Conservation (phyloP, 1,139 yeast genomes). For the Diutina neorugosa region DNA sequence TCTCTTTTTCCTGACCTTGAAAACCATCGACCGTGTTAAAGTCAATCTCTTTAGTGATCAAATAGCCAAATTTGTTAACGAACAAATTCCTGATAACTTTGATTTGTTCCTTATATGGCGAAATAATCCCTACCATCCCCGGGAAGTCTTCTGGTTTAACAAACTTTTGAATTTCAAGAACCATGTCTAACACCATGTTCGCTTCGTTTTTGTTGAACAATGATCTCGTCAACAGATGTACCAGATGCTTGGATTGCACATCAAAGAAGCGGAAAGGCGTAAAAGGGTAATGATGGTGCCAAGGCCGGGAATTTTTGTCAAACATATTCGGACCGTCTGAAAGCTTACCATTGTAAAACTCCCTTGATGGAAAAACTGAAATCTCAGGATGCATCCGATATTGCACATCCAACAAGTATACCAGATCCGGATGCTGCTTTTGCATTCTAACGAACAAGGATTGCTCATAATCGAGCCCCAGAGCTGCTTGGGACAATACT, state of each 20-base stretch:
- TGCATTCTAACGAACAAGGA: constrained; percentile 94
- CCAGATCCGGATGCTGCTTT: constrained; percentile 44
- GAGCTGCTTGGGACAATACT: constrained; percentile 79
- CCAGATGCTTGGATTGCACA: constrained; percentile 51
- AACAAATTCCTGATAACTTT: constrained; percentile 46
- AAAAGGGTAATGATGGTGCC: constrained; percentile 52
- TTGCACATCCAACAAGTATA: constrained; percentile 79
- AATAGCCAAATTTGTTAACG: constrained; percentile 44
- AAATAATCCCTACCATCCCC: constrained; percentile 79
- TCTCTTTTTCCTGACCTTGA: constrained; percentile 96
- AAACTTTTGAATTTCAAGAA: constrained; percentile 38
- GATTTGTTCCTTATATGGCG: constrained; percentile 91
- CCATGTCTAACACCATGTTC: constrained; percentile 56
- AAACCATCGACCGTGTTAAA: constrained; percentile 96
- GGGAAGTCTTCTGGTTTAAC: constrained; percentile 43
- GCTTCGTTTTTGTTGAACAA: constrained; percentile 65
- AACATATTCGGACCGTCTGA: constrained; percentile 68
- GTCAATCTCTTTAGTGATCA: constrained; percentile 57
- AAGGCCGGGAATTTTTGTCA: constrained; percentile 45
- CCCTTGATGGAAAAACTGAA: constrained; percentile 72
- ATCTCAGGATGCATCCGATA: constrained; percentile 97
- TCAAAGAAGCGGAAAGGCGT: constrained; percentile 77
- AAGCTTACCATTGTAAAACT: constrained; percentile 65
- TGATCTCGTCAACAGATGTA: constrained; percentile 53
- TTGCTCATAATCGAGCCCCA: constrained; percentile 71